phyloP scores from a whole-genome alignment of 148 eudicot genomes.

The Silene uniflora region DNA sequence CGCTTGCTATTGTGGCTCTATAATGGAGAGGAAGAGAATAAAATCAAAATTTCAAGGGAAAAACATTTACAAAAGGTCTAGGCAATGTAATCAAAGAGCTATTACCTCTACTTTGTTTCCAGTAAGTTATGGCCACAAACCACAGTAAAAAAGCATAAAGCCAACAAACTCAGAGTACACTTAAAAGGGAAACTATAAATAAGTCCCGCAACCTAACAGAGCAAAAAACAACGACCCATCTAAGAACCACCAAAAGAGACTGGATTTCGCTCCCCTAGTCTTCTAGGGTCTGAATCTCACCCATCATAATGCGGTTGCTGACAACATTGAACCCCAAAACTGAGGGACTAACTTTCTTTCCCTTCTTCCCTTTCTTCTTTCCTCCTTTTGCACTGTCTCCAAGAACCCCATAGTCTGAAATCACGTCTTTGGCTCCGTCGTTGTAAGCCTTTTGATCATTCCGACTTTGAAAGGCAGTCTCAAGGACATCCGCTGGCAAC shows the following conservation, averaged over 20 bases:
- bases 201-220: not conserved
- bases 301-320: constrained; percentile 99
- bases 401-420: constrained; percentile 34
- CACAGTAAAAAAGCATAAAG: not conserved
- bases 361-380: constrained; percentile 95
- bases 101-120: not conserved
- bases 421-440: constrained; percentile 45
- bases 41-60: constrained; percentile 9
- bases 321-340: constrained; percentile 90
- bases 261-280: constrained; percentile 37
- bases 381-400: constrained; percentile 49
- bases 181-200: not conserved
- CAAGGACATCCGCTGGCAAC: constrained; percentile 71
- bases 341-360: constrained; percentile 78
- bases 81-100: constrained; percentile 45
- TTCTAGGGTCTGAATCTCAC: constrained; percentile 84
- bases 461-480: constrained; percentile 71
- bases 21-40: constrained; percentile 11
- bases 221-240: not conserved
- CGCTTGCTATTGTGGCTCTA: constrained; percentile 22
- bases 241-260: not conserved
- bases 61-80: constrained; percentile 38
- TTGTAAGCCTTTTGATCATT: constrained; percentile 45
- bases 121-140: not conserved
- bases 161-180: not conserved